A percentile compares a stretch with the other conserved stretches of the same genome.
These are phyloP conservation scores for Trichophyton simii DNA, from an alignment of 2,329 filamentous ascomycete genomes.

Conservation along the genomic window DNA sequence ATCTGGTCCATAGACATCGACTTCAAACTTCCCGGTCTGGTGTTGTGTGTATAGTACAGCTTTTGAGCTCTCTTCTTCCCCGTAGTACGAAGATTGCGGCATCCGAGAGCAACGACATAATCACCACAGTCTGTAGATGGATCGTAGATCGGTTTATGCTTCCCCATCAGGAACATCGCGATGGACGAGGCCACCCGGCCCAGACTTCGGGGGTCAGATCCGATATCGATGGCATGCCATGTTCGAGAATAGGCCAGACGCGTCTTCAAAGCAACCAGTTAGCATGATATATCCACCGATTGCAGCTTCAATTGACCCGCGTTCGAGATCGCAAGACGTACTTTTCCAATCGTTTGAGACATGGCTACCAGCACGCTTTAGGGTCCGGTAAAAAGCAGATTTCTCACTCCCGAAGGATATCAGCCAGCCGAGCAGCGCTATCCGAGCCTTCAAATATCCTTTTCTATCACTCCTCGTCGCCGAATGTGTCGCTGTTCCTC, in stretches of 20 bases:
- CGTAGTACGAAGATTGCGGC: slow-evolving; percentile 72
- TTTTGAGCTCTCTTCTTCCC: slow-evolving; percentile 91
- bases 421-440: neutral
- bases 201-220: slow-evolving; percentile 60
- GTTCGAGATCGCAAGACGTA: neutral
- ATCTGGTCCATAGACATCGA: slow-evolving; percentile 88
- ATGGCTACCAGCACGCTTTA: neutral
- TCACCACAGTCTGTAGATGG: slow-evolving; percentile 97
- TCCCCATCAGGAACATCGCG: slow-evolving; percentile 84
- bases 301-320: neutral
- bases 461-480: neutral
- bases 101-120: slow-evolving; percentile 91
- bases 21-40: slow-evolving; percentile 73
- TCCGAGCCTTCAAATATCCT: neutral
- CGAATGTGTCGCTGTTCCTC: neutral
- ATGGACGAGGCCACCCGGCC: slow-evolving; percentile 82
- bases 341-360: slow-evolving; percentile 6
- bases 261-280: slow-evolving; percentile 46
- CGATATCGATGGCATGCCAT: slow-evolving; percentile 82
- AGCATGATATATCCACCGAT: neutral
- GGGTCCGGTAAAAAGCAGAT: neutral
- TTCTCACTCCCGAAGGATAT: neutral
- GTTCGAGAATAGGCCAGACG: slow-evolving; percentile 89
- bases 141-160: slow-evolving; percentile 97
- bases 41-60: slow-evolving; percentile 89